Conservation (phyloP, 139 green algal genomes). For the Tetraselmis chui region DNA sequence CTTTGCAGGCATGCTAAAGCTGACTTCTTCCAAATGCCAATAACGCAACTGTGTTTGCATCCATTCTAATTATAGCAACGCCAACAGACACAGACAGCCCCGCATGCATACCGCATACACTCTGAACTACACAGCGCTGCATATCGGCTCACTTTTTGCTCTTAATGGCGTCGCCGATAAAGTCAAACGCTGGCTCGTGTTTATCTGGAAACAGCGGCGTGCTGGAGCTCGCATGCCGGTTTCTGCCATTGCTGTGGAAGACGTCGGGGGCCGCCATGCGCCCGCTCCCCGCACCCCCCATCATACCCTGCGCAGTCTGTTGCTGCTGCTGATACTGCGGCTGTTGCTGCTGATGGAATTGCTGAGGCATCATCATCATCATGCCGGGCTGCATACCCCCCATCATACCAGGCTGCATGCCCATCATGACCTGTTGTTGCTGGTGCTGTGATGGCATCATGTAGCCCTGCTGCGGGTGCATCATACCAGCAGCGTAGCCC, state of each 20-base stretch:
- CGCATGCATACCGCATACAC: no score
- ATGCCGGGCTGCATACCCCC: background rate
- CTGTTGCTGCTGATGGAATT: background rate
- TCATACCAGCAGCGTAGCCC: no score
- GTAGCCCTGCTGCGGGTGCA: no score
- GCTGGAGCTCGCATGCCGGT: background rate
- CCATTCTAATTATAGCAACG: no score
- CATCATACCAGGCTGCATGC: background rate
- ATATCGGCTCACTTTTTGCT: background rate
- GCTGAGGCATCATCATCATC: background rate
- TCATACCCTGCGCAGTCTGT: background rate
- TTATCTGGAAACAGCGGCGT: background rate
- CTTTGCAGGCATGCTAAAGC: no score
- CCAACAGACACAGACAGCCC: no score
- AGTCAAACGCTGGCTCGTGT: background rate
- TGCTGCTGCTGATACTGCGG: background rate
- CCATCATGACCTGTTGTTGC: background rate
- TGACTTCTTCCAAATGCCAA: no score
- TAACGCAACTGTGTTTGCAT: no score
- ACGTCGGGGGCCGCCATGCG: background rate
- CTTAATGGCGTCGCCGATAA: background rate
- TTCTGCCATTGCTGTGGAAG: background rate
- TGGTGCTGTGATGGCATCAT: no score
- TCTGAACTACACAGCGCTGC: no score
- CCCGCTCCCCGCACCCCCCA: no score